phyloP scores from a whole-genome alignment of 176 grass and related monocot species.

The Eremochloa ophiuroides region DNA sequence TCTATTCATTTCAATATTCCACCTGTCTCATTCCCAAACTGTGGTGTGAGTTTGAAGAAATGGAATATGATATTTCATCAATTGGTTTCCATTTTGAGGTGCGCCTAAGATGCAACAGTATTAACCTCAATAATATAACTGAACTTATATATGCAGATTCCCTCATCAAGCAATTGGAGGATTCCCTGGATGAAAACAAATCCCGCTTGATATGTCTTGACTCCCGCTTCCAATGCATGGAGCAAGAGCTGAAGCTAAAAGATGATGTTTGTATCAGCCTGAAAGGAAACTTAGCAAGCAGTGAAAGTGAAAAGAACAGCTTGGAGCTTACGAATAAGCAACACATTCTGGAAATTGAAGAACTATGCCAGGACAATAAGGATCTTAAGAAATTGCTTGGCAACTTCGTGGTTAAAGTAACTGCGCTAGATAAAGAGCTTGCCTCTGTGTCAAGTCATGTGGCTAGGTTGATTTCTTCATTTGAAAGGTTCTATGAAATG shows the following conservation, averaged over 20 bases:
- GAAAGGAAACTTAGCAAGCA: constrained; percentile 49
- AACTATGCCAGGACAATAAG: constrained; percentile 50
- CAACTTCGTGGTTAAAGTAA: constrained; percentile 46
- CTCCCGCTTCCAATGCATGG: constrained; percentile 58
- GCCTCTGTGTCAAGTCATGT: constrained; percentile 50
- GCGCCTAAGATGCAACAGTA: neutral
- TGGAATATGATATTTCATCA: neutral
- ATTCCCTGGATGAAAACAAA: constrained; percentile 55
- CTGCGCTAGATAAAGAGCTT: constrained; percentile 66
- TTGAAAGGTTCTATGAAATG: constrained; percentile 60
- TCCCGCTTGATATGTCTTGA: constrained; percentile 42
- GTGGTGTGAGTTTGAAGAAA: neutral
- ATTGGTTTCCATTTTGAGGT: neutral
- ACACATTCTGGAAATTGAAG: constrained; percentile 55
- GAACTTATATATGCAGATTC: constrained; percentile 51
- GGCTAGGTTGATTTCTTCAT: constrained; percentile 51
- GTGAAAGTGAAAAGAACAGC: constrained; percentile 62
- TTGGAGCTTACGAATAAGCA: constrained; percentile 54
- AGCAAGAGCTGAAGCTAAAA: constrained; percentile 67
- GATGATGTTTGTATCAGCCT: constrained; percentile 58
- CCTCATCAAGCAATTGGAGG: constrained; percentile 66
- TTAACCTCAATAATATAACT: neutral
- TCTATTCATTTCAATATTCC: neutral
- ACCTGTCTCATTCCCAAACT: neutral
- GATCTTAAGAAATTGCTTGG: constrained; percentile 50